Conservation (phyloP, 2,329 filamentous ascomycete genomes). For the Hypoxylon sp. region DNA sequence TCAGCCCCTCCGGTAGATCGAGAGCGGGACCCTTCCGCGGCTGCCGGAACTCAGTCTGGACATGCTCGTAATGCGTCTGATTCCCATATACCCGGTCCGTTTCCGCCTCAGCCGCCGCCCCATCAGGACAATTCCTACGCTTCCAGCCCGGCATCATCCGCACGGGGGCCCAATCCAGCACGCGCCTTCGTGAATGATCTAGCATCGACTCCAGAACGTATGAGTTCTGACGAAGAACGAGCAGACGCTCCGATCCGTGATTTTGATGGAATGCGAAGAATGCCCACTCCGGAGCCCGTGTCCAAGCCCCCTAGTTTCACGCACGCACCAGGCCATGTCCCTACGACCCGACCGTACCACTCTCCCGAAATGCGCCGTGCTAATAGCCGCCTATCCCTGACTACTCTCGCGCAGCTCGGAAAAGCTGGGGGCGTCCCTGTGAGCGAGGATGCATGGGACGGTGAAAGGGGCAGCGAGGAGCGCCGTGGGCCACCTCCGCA, state of each 20-base stretch:
- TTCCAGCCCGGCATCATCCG: constrained; percentile 50
- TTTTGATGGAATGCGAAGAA: constrained; percentile 65
- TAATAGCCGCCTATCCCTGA: constrained; percentile 84
- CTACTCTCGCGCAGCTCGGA: constrained; percentile 83
- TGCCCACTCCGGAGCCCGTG: constrained; percentile 80
- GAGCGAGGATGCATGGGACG: constrained; percentile 50
- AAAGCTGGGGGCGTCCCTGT: constrained; percentile 71
- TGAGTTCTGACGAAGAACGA: constrained; percentile 69
- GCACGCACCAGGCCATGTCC: constrained; percentile 78
- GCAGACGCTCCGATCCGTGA: constrained; percentile 60
- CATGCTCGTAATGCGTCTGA: constrained; percentile 65
- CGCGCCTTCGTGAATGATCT: constrained; percentile 59
- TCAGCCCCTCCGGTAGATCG: constrained; percentile 63
- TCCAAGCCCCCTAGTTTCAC: constrained; percentile 82
- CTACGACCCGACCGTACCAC: constrained; percentile 76
- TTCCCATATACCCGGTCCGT: constrained; percentile 50
- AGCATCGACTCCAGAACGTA: constrained; percentile 62
- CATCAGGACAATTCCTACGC: constrained; percentile 45
- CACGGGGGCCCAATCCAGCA: constrained; percentile 54
- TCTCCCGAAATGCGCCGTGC: constrained; percentile 83
- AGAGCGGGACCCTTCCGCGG: constrained; percentile 53
- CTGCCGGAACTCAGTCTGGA: constrained; percentile 51
- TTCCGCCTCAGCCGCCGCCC: constrained; percentile 45
- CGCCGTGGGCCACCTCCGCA: constrained; percentile 51
- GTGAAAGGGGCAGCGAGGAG: constrained; percentile 52